Evolutionary conservation across 495 filamentous ascomycete species (phyloP), one percentile per base, ranked within the genome.

Genomic region (Hypomontagnella monticulosa): DNA sequence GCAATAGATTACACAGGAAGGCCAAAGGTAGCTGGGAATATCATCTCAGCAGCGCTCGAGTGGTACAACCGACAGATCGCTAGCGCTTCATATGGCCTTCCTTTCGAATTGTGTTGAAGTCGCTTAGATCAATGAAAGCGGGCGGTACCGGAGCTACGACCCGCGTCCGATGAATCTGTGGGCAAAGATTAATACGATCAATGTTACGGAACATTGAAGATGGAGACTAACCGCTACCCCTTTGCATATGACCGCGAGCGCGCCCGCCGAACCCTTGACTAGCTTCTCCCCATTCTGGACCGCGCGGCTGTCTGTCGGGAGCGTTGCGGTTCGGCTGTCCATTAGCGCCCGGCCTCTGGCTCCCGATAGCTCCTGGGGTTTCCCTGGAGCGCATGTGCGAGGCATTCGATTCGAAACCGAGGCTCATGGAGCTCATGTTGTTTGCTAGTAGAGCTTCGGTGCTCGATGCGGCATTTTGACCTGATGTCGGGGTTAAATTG

Each of bases 221-320:
- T 37, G 3, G 30, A 52, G 33, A 75, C 75, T 60, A 69, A 83
- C 93, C 93, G 77, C 92, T 95, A 59, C 91, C 88, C 51, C 90
- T 87, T 49, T 88, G 83, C 71, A 88, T 85, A 75, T 97, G 93
- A 63, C 93, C 93, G 74, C 91, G 86, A 65, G 83, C 81, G 46
- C 88, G 83, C 11, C 67, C 73, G 16, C 80, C 78, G 71, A 96
- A 96, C 12, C 91, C 92, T 56, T 87, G 77, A 42, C 85, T 87
- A 1, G 70, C 57, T 27, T 83, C 80, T 16, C 74, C 75, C 78
- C 93, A 93, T 63, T 96, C 93, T 37, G 93, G 92, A 36, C 91
- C 92, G 69, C 89, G 87, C 47, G 93, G 92, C 75, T 96, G 92
- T 63, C 93, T 84, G 63, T 93, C 87, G 47, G 91, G 91, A 60